A percentile compares a stretch with the other conserved stretches of the same genome.
These are phyloP conservation scores for Crucihimalaya himalaica DNA, from an alignment of 345 rosid genomes.

Conservation along the genomic window DNA sequence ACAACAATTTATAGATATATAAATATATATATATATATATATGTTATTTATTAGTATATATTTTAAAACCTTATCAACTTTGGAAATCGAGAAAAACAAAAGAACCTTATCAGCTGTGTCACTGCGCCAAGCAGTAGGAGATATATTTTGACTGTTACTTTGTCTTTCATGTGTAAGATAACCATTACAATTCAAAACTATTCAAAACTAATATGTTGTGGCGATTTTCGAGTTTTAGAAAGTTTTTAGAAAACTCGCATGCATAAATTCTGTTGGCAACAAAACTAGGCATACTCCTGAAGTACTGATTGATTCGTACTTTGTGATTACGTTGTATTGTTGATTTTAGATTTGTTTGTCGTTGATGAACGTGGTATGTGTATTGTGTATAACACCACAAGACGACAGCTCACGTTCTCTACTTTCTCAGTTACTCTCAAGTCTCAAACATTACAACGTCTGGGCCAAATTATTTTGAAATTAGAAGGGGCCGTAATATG, in stretches of 20 bases:
- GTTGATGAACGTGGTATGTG: not conserved
- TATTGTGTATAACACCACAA: too few species aligned
- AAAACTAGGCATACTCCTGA: not conserved
- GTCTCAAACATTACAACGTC: not conserved
- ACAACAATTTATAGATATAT: too few species aligned
- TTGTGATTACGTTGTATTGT: not conserved
- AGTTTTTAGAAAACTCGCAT: not conserved
- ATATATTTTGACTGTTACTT: constrained; percentile 11
- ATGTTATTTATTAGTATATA: too few species aligned
- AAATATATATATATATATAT: too few species aligned
- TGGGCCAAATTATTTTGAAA: not conserved
- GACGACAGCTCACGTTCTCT: not conserved
- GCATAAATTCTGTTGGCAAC: not conserved
- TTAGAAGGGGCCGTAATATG: not conserved
- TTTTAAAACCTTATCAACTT: not conserved
- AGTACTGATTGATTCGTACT: not conserved
- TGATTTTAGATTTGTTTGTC: not conserved
- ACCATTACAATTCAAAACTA: not conserved
- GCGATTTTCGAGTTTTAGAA: not conserved
- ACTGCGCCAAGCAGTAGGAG: not conserved
- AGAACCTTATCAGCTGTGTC: not conserved
- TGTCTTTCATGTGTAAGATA: not conserved
- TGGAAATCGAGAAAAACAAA: not conserved
- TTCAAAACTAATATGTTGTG: not conserved
- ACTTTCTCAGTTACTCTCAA: not conserved